Evolutionary conservation across 805 yeast genomes (phyloP).

Genomic region (Candida chilensis): DNA sequence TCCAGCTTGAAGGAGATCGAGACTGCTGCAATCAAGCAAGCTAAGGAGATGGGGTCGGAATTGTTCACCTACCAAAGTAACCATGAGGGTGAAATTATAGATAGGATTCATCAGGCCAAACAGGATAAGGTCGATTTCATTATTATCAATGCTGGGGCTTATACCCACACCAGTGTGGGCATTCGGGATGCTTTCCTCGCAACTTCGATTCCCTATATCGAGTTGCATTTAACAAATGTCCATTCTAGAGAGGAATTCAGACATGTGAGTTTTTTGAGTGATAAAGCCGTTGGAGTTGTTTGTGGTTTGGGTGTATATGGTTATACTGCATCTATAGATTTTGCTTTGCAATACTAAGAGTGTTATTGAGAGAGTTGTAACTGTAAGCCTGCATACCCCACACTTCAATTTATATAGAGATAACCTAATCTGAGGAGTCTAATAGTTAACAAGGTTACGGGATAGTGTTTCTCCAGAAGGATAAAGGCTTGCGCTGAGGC

Average conservation of each 20-base stretch:
- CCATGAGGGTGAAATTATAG: conserved; percentile 36
- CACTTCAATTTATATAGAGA: too few relatives aligned
- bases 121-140: conserved; percentile 31
- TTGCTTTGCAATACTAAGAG: conserved; percentile 20
- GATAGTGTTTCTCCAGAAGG: too few relatives aligned
- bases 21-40: conserved; percentile 22
- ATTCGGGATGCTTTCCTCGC: conserved; percentile 40
- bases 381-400: too few relatives aligned
- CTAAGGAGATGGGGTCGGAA: conserved; percentile 18
- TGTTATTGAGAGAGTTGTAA: too few relatives aligned
- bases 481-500: too few relatives aligned
- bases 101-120: conserved; percentile 37
- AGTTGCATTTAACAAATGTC: conserved; percentile 41
- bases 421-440: too few relatives aligned
- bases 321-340: conserved; percentile 28
- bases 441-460: too few relatives aligned
- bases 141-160: conserved; percentile 43
- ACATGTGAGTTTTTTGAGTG: conserved; percentile 38
- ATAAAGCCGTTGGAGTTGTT: conserved; percentile 37
- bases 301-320: conserved; percentile 33
- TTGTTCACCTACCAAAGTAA: conserved; percentile 29
- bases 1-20: conserved; percentile 34
- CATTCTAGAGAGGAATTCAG: conserved; percentile 43
- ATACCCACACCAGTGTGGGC: conserved; percentile 42
- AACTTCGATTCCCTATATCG: conserved; percentile 39